Evolutionary conservation across 495 filamentous ascomycete genomes (phyloP).

Genomic region (Trichoderma parareesei): DNA sequence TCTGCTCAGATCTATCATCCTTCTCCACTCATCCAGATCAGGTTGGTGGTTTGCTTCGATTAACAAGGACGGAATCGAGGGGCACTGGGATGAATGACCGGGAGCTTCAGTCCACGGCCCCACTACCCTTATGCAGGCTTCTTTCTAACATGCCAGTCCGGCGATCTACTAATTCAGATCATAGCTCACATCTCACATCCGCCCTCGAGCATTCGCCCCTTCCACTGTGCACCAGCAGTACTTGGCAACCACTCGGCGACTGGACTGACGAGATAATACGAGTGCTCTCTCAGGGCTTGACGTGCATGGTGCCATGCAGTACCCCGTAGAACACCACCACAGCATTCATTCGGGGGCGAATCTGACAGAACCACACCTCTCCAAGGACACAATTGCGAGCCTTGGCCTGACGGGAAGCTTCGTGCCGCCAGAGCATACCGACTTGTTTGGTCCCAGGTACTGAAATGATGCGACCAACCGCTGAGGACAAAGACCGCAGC

Average conservation of each 20-base stretch:
- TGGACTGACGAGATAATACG: background rate
- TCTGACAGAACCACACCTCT: conserved; percentile 1
- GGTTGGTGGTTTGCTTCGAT: background rate
- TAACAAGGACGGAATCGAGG: background rate
- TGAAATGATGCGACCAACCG: background rate
- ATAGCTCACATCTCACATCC: conserved; percentile 2
- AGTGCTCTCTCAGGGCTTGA: no score
- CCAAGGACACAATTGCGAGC: background rate
- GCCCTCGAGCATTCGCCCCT: background rate
- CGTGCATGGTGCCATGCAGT: background rate
- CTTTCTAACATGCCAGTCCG: background rate
- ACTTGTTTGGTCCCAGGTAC: no score
- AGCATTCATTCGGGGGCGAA: background rate
- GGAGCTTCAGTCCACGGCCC: background rate
- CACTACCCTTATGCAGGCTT: background rate
- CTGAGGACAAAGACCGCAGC: background rate
- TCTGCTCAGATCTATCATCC: background rate
- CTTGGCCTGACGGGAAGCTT: background rate
- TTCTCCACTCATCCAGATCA: background rate
- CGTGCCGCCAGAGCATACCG: background rate
- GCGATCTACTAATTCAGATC: background rate
- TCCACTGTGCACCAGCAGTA: background rate
- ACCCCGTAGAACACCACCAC: no score
- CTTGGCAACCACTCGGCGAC: background rate
- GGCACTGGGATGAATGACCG: background rate